Conservation (phyloP, 2,329 filamentous ascomycete genomes). For the Phialemonium atrogriseum region DNA sequence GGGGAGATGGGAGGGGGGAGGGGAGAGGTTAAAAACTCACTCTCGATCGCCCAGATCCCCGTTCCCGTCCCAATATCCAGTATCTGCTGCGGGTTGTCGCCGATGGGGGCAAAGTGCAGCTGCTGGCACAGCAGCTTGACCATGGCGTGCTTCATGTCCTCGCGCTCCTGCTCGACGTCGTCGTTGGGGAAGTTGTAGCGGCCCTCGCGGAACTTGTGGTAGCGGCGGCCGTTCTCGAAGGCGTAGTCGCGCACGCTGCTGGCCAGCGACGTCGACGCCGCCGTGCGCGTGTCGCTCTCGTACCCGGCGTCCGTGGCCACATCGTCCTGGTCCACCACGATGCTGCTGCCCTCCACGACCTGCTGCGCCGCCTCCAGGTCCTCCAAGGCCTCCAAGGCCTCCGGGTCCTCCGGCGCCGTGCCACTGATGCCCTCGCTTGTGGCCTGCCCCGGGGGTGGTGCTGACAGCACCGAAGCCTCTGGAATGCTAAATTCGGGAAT, state of each 20-base stretch:
- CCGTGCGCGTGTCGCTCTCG: conserved; percentile 17
- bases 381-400: too few species aligned
- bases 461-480: too few species aligned
- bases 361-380: conserved; percentile 16
- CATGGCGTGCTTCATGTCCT: conserved; percentile 49
- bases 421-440: too few species aligned
- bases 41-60: conserved; percentile 52
- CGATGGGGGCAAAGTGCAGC: conserved; percentile 45
- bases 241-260: conserved; percentile 39
- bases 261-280: conserved; percentile 22
- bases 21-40: conserved; percentile 6
- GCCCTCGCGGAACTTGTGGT: conserved; percentile 47
- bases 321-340: conserved; percentile 19
- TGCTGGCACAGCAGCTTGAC: conserved; percentile 38
- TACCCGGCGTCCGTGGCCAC: conserved; percentile 20
- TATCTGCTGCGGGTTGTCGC: conserved; percentile 36
- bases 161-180: conserved; percentile 48
- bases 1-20: not conserved
- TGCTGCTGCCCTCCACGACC: conserved; percentile 17
- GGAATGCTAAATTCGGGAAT: too few species aligned
- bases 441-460: too few species aligned
- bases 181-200: conserved; percentile 53
- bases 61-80: conserved; percentile 53
- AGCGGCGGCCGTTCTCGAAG: conserved; percentile 50
- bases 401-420: too few species aligned